These are phyloP conservation scores for Kluyveromyces dobzhanskii DNA, from an alignment of 805 yeast genomes.

Conservation along the genomic window DNA sequence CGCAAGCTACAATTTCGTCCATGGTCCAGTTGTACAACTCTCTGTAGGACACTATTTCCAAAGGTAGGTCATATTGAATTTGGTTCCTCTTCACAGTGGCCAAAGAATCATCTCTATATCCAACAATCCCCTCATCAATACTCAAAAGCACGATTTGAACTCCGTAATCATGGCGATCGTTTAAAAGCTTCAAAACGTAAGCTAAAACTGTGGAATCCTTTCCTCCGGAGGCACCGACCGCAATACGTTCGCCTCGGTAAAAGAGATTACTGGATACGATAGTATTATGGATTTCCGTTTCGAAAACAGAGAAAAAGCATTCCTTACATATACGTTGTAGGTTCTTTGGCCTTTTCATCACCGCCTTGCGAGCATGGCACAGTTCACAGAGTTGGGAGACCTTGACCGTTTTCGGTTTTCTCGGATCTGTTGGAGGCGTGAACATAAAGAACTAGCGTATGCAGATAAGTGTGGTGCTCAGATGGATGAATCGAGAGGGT, in stretches of 20 bases:
- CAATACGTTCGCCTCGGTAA: slow-evolving; percentile 74
- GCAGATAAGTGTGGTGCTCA: no score
- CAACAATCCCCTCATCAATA: slow-evolving; percentile 94
- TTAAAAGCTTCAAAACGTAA: slow-evolving; percentile 72
- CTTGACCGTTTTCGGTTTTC: slow-evolving; percentile 20
- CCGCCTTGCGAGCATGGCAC: slow-evolving; percentile 76
- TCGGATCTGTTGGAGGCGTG: slow-evolving; percentile 29
- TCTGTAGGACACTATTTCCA: slow-evolving; percentile 74
- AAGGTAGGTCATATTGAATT: slow-evolving; percentile 69
- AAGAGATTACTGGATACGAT: slow-evolving; percentile 64
- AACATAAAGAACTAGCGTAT: slow-evolving; percentile 10
- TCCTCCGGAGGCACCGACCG: slow-evolving; percentile 98
- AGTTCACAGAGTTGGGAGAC: slow-evolving; percentile 61
- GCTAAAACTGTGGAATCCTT: slow-evolving; percentile 96
- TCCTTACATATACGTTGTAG: slow-evolving; percentile 81
- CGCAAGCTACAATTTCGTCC: slow-evolving; percentile 95
- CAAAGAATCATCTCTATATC: slow-evolving; percentile 92
- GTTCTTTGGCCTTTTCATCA: slow-evolving; percentile 86
- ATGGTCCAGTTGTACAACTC: slow-evolving; percentile 95
- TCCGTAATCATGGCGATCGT: slow-evolving; percentile 84
- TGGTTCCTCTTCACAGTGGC: slow-evolving; percentile 95
- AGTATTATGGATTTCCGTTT: slow-evolving; percentile 91
- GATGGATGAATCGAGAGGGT: no score
- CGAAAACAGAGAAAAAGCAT: slow-evolving; percentile 86
- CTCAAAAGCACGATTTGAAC: slow-evolving; percentile 75